Evolutionary conservation across 2,329 filamentous ascomycete species (phyloP).

Genomic region (Diplocarpon rosae): DNA sequence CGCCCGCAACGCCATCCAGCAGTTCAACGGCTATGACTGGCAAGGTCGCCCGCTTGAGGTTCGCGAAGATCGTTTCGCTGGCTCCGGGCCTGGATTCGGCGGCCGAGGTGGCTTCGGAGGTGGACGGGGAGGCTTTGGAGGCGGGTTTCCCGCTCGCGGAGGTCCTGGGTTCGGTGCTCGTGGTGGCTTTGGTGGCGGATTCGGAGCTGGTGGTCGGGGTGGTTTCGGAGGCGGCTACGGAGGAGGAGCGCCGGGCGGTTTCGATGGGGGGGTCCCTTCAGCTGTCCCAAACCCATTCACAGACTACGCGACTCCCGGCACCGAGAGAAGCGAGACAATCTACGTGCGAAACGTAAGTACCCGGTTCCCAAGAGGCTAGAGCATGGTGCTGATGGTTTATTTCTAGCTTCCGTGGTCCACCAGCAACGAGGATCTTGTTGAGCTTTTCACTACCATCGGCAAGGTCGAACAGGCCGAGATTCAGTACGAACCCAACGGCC

Average conservation of each 20-base stretch:
- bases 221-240: slow-evolving; percentile 48
- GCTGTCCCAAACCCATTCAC: slow-evolving; percentile 81
- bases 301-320: slow-evolving; percentile 78
- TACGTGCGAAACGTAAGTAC: slow-evolving; percentile 90
- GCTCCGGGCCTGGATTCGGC: slow-evolving; percentile 35
- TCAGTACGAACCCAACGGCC: slow-evolving; percentile 93
- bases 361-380: background rate
- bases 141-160: slow-evolving; percentile 46
- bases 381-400: slow-evolving; percentile 11
- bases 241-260: slow-evolving; percentile 32
- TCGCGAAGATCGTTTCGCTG: slow-evolving; percentile 88
- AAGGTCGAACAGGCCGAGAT: slow-evolving; percentile 99
- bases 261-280: slow-evolving; percentile 28
- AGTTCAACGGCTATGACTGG: slow-evolving; percentile 99
- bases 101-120: slow-evolving; percentile 33
- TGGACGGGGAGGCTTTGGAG: slow-evolving; percentile 36
- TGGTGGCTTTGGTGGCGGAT: slow-evolving; percentile 16
- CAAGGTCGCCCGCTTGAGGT: slow-evolving; percentile 89
- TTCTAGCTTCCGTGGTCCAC: slow-evolving; percentile 99
- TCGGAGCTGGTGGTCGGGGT: slow-evolving; percentile 32
- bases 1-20: slow-evolving; percentile 87
- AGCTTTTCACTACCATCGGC: slow-evolving; percentile 94
- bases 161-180: slow-evolving; percentile 33
- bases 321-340: slow-evolving; percentile 73
- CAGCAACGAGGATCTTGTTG: slow-evolving; percentile 92